Conservation (phyloP, 148 eudicot species). For the Selenicereus undatus region DNA sequence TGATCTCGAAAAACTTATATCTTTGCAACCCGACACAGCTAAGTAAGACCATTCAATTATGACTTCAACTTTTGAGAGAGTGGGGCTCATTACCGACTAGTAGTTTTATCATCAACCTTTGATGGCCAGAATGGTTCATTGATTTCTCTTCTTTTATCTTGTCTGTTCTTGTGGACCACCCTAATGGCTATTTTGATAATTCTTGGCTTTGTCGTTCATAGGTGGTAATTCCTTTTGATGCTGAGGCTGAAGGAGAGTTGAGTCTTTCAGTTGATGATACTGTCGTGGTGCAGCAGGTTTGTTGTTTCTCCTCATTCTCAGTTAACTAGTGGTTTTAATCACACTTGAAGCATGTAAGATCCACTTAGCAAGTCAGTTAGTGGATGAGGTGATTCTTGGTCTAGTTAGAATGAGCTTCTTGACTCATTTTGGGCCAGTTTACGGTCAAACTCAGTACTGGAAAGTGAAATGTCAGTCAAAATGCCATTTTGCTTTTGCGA, state of each 20-base stretch:
- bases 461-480: no score
- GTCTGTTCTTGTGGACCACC: background rate
- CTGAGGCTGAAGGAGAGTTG: conserved; percentile 71
- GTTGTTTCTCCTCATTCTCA: background rate
- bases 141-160: background rate
- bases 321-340: conserved; percentile 1
- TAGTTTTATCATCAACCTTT: no score
- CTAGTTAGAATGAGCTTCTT: no score
- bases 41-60: background rate
- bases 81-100: background rate
- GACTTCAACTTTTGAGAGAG: background rate
- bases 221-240: conserved; percentile 80
- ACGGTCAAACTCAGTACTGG: no score
- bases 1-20: no score
- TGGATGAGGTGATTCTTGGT: no score
- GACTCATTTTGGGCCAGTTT: no score
- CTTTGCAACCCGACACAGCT: background rate
- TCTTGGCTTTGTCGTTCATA: conserved; percentile 12
- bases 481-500: no score
- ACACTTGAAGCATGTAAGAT: conserved; percentile 3
- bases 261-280: conserved; percentile 51
- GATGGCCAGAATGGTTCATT: background rate
- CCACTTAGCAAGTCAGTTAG: background rate
- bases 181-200: background rate
- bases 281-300: conserved; percentile 66